Evolutionary conservation across 2,329 filamentous ascomycete genomes (phyloP).

Genomic region (Xylaria sp.): DNA sequence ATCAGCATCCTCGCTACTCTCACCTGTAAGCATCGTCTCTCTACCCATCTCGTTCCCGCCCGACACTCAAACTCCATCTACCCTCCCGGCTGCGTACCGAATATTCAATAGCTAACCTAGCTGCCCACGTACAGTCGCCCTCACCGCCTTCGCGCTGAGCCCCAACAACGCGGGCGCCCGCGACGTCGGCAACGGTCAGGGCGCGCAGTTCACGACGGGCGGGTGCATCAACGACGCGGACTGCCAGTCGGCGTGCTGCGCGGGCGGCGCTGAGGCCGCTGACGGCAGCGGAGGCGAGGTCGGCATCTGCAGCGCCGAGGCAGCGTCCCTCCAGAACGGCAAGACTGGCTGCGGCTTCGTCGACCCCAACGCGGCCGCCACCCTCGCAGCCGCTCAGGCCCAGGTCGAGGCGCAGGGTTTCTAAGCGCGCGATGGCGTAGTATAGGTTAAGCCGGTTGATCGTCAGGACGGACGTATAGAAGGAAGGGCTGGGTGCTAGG

Average conservation of each 20-base stretch:
- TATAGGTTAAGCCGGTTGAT: no score
- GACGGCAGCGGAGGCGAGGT: constrained; percentile 44
- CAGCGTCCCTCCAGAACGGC: constrained; percentile 52
- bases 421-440: constrained; percentile 26
- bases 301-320: constrained; percentile 52
- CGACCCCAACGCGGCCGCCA: constrained; percentile 50
- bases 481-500: no score
- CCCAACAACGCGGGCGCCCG: constrained; percentile 52
- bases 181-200: constrained; percentile 51
- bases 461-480: no score
- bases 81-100: not conserved
- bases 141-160: constrained; percentile 49
- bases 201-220: constrained; percentile 53
- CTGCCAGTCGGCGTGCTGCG: constrained; percentile 51
- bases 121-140: constrained; percentile 44
- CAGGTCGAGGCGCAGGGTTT: constrained; percentile 53
- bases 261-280: constrained; percentile 45
- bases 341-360: constrained; percentile 54
- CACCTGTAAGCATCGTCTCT: constrained; percentile 45
- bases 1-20: constrained; percentile 47
- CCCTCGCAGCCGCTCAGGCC: constrained; percentile 48
- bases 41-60: not conserved
- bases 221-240: constrained; percentile 52
- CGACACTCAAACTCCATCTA: not conserved
- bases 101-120: constrained; percentile 28